phyloP scores from a whole-genome alignment of 2,329 filamentous ascomycete species.

The Ophidiomyces ophidiicola region DNA sequence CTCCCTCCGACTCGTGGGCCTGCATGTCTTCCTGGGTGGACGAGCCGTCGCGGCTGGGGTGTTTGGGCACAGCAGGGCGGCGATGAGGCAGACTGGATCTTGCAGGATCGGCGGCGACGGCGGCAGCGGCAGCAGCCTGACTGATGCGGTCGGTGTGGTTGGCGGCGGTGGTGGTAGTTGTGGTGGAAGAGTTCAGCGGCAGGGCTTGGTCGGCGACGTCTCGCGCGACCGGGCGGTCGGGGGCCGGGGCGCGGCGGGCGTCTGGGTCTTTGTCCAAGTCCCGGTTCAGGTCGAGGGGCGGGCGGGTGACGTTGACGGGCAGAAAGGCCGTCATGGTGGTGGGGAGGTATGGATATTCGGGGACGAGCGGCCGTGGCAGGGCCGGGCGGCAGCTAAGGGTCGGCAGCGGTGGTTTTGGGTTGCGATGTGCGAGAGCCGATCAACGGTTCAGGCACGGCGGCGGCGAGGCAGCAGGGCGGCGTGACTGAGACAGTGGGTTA shows the following conservation, averaged over 20 bases:
- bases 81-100: conserved; percentile 21
- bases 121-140: background rate
- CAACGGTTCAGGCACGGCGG: background rate
- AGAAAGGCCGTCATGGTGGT: conserved; percentile 46
- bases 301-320: conserved; percentile 47
- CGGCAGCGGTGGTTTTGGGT: background rate
- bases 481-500: background rate
- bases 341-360: background rate
- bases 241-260: conserved; percentile 45
- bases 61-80: conserved; percentile 34
- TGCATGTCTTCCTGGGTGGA: conserved; percentile 37
- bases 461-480: background rate
- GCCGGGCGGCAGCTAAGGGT: background rate
- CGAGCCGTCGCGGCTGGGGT: conserved; percentile 45
- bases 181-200: background rate
- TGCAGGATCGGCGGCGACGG: conserved; percentile 28
- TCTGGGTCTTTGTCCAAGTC: conserved; percentile 2
- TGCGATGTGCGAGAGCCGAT: background rate
- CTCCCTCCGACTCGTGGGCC: conserved; percentile 9
- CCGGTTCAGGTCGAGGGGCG: conserved; percentile 30
- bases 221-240: conserved; percentile 30
- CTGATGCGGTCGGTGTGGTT: background rate
- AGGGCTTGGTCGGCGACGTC: conserved; percentile 20
- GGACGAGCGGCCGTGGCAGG: background rate
- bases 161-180: background rate